Evolutionary conservation across 1,284 basidiomycete genomes (phyloP), one percentile per base, ranked within the genome.

Genomic region (Apiotrichum laibachii): DNA sequence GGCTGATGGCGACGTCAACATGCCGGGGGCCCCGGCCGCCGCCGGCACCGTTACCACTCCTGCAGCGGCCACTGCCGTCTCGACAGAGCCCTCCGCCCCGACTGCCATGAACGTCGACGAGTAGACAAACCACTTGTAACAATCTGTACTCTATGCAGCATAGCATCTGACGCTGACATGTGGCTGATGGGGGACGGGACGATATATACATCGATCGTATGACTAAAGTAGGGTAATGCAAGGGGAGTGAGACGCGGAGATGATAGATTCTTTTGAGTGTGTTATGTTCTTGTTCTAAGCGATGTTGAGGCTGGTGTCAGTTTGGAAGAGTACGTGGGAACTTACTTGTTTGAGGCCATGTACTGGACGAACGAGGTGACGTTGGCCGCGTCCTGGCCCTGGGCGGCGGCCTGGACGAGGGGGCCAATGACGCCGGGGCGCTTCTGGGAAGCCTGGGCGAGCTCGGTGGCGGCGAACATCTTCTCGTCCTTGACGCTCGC

Each of bases 401-500:
- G 63, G 26, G 76, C 77, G 26, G 76, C 77, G 42, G 69, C 65
- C 46, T 71, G 63, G 50, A 79, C 62, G 37, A 80, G 67, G 1
- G 70, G 64, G 6, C 64, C 60, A 39, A 79, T 71, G 53, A 72
- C 68, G 19, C 79, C 80, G 10, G 80, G 79, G 53, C 71, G 70
- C 35, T 70, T 69, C 37, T 61, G 59, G 50, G 72, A 72, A 22
- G 73, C 66, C 37, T 58, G 63, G 4, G 72, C 71, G 15, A 82
- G 59, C 55, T 76, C 68, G 45, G 66, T 68, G 35, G 70, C 72
- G 18, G 81, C 71, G 62, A 73, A 80, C 46, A 67, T 62, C 63
- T 77, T 77, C 34, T 72, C 71, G 54, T 82, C 81, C 12, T 65
- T 62, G 16, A 82, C 71, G 21, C 73, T 70, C 7, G 70, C 70